Evolutionary conservation across 306 rosid genomes (phyloP).

Genomic region (Cucumis cinereus): DNA sequence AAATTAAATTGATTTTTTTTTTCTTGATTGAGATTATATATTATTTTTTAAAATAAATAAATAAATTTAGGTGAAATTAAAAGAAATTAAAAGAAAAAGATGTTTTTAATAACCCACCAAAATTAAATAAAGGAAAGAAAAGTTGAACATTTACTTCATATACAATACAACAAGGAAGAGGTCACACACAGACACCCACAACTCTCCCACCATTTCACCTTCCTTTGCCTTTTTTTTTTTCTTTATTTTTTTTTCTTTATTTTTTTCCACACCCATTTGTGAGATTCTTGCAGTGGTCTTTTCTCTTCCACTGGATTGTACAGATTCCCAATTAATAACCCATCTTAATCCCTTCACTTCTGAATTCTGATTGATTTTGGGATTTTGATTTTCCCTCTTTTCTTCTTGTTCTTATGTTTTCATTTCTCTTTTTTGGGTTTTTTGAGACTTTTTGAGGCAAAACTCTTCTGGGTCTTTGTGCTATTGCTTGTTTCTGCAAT

Average conservation of each 20-base stretch:
- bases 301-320: conserved; percentile 64
- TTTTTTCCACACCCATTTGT: conserved; percentile 41
- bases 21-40: neutral
- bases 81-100: neutral
- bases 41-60: neutral
- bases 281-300: conserved; percentile 67
- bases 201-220: conserved; percentile 43
- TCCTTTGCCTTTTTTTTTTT: conserved; percentile 18
- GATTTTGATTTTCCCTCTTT: conserved; percentile 12
- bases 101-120: neutral
- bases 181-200: conserved; percentile 21
- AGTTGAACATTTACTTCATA: conserved; percentile 13
- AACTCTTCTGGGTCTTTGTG: conserved; percentile 57
- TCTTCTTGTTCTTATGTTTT: neutral
- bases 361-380: conserved; percentile 37
- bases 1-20: neutral
- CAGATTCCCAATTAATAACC: conserved; percentile 38
- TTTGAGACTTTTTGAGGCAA: conserved; percentile 26
- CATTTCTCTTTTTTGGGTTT: neutral
- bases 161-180: conserved; percentile 11
- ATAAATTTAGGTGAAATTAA: neutral
- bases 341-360: conserved; percentile 44
- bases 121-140: conserved; percentile 1
- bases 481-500: conserved; percentile 45
- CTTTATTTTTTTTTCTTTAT: conserved; percentile 21